phyloP scores from a whole-genome alignment of 768 basidiomycete genomes.

The Collybia nuda region DNA sequence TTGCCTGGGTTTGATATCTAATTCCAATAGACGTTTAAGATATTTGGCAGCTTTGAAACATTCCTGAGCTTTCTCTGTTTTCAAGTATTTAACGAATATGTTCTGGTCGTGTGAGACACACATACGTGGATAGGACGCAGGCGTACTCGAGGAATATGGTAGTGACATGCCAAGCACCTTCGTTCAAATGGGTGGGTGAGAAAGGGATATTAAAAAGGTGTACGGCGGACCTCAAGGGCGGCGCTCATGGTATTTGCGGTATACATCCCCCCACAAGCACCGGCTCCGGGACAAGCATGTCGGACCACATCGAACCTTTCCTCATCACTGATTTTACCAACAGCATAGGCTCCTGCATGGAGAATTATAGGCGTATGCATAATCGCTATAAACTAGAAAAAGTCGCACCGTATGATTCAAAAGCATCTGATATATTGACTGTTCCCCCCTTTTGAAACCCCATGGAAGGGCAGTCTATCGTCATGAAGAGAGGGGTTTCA shows the following conservation, averaged over 20 bases:
- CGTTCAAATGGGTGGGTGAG: not conserved
- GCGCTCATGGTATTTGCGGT: slow-evolving; percentile 92
- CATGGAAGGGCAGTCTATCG: slow-evolving; percentile 74
- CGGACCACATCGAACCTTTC: slow-evolving; percentile 83
- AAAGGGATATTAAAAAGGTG: not conserved
- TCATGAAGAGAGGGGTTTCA: slow-evolving; percentile 27
- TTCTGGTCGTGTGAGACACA: slow-evolving; percentile 7
- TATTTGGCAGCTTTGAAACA: slow-evolving; percentile 78
- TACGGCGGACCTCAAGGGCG: slow-evolving; percentile 55
- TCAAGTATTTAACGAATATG: not conserved
- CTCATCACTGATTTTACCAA: slow-evolving; percentile 78
- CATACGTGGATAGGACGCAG: slow-evolving; percentile 68
- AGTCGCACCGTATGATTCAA: slow-evolving; percentile 73
- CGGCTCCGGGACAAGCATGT: slow-evolving; percentile 82
- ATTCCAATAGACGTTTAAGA: slow-evolving; percentile 69
- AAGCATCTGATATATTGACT: slow-evolving; percentile 82
- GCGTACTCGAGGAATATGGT: slow-evolving; percentile 79
- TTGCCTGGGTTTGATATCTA: slow-evolving; percentile 81
- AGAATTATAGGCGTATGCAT: not conserved
- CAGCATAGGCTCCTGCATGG: slow-evolving; percentile 63
- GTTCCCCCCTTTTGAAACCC: slow-evolving; percentile 76
- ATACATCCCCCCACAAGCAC: slow-evolving; percentile 88
- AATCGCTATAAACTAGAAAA: not conserved
- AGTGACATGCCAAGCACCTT: slow-evolving; percentile 79
- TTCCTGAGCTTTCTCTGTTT: slow-evolving; percentile 76